Percentiles rank a stretch among this genome's conserved stretches.
Conservation (phyloP, 2,329 filamentous ascomycete genomes). For the Parastagonospora avenae region DNA sequence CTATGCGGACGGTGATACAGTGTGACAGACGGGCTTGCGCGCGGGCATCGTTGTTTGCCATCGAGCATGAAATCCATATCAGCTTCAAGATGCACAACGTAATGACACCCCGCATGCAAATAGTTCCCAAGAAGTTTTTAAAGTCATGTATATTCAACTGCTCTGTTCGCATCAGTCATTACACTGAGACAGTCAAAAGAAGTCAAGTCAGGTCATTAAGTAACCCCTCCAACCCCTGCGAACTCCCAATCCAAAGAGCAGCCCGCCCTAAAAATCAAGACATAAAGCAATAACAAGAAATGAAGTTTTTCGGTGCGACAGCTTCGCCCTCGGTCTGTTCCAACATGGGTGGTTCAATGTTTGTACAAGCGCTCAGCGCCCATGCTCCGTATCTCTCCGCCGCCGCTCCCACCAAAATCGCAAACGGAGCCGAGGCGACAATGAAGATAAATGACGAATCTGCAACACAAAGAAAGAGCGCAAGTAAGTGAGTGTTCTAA, state of each 20-base stretch:
- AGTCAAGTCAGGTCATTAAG: conserved; percentile 7
- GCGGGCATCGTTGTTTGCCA: neutral
- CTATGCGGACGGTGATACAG: neutral
- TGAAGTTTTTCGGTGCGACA: neutral
- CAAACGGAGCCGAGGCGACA: conserved; percentile 28
- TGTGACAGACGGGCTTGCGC: neutral
- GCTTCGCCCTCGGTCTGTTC: neutral
- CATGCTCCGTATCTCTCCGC: conserved; percentile 3
- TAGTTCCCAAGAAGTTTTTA: conserved; percentile 6
- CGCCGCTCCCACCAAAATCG: conserved; percentile 19
- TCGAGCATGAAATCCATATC: neutral
- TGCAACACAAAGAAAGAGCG: conserved; percentile 29
- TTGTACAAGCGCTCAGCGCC: conserved; percentile 19
- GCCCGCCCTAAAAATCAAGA: neutral
- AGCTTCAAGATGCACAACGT: neutral
- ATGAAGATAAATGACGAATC: conserved; percentile 21
- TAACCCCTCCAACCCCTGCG: neutral
- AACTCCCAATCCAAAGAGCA: neutral
- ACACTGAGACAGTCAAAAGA: conserved; percentile 25
- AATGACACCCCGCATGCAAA: no score
- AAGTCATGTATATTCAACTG: conserved; percentile 19
- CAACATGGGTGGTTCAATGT: neutral
- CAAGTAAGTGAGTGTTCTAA: conserved; percentile 32
- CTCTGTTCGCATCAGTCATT: conserved; percentile 29
- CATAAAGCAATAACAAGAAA: conserved; percentile 1